These are phyloP conservation scores for Teratosphaeria zuluensis DNA, from an alignment of 2,329 filamentous ascomycete genomes.

Conservation along the genomic window DNA sequence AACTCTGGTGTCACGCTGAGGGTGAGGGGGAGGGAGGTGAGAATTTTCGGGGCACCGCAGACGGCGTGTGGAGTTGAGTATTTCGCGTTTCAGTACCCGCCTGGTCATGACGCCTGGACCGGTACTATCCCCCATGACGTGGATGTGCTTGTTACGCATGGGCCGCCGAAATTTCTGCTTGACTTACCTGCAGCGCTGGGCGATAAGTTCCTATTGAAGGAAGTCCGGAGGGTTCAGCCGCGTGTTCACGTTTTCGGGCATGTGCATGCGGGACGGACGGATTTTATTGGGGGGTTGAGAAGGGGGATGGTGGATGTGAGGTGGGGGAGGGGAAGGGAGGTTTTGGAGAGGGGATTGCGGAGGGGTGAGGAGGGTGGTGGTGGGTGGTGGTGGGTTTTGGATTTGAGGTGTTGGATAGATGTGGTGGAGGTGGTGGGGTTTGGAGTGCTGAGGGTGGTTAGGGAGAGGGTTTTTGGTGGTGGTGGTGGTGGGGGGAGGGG, in stretches of 20 bases:
- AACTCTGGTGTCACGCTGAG: conserved; percentile 54
- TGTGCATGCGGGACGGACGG: conserved; percentile 54
- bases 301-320: conserved; percentile 60
- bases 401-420: conserved; percentile 37
- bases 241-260: conserved; percentile 77
- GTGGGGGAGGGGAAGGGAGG: conserved; percentile 64
- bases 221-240: conserved; percentile 66
- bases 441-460: conserved; percentile 47
- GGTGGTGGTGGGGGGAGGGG: conserved; percentile 44
- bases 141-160: conserved; percentile 74
- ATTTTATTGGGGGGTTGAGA: conserved; percentile 14
- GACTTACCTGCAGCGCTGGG: conserved; percentile 56
- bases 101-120: conserved; percentile 59
- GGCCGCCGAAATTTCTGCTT: conserved; percentile 64
- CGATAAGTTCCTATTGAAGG: conserved; percentile 56
- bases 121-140: conserved; percentile 60
- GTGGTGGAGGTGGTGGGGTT: conserved; percentile 41
- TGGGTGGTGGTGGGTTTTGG: conserved; percentile 28
- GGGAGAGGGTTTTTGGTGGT: conserved; percentile 51
- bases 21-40: conserved; percentile 49
- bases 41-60: conserved; percentile 72
- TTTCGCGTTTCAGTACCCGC: conserved; percentile 69
- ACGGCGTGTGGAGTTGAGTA: conserved; percentile 62
- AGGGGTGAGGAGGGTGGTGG: conserved; percentile 1
- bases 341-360: conserved; percentile 57